Evolutionary conservation across 1,284 basidiomycete species (phyloP).

Genomic region (Cutaneotrichosporon cavernicola): DNA sequence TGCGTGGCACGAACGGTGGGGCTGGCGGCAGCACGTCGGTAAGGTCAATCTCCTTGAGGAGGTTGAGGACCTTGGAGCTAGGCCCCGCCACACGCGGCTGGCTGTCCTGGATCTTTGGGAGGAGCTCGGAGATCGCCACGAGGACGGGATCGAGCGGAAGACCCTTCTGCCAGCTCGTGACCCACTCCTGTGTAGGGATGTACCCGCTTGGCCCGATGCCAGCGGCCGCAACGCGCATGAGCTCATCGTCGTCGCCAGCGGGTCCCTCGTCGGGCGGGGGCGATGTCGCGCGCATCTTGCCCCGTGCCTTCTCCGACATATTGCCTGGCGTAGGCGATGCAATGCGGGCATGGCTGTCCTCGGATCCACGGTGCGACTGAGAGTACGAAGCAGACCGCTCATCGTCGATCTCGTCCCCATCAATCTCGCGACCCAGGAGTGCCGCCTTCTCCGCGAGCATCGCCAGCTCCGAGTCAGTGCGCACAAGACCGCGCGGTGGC

Average conservation of each 20-base stretch:
- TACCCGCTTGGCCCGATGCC: constrained; percentile 83
- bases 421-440: constrained; percentile 38
- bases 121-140: constrained; percentile 76
- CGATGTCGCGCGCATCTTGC: constrained; percentile 68
- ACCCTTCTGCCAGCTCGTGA: constrained; percentile 56
- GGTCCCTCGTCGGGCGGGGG: background rate
- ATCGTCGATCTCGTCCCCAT: constrained; percentile 30
- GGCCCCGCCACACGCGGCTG: constrained; percentile 57
- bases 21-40: constrained; percentile 71
- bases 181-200: constrained; percentile 92
- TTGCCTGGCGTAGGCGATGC: constrained; percentile 29
- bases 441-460: constrained; percentile 51
- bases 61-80: constrained; percentile 60
- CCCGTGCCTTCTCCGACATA: constrained; percentile 77
- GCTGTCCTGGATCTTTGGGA: constrained; percentile 79
- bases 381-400: background rate
- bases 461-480: constrained; percentile 46
- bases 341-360: constrained; percentile 1
- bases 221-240: constrained; percentile 64
- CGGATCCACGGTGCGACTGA: constrained; percentile 11
- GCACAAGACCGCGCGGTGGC: constrained; percentile 16
- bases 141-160: constrained; percentile 78
- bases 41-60: constrained; percentile 62
- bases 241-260: constrained; percentile 59
- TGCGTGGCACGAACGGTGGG: constrained; percentile 65